phyloP scores from a whole-genome alignment of 1,284 basidiomycete genomes.

The Ceratorhiza oryzae-sativae region DNA sequence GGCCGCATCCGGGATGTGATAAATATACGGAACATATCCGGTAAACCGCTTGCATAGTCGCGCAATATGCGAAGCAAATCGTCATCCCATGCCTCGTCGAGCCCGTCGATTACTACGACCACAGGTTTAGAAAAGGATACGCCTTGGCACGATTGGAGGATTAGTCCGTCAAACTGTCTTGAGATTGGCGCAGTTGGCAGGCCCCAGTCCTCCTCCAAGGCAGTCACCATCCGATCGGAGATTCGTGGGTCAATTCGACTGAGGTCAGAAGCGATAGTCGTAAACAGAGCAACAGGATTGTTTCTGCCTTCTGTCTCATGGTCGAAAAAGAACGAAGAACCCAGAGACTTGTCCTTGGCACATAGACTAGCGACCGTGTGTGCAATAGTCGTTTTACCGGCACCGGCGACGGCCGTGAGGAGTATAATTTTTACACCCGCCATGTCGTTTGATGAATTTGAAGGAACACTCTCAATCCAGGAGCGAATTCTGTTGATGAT shows the following conservation, averaged over 20 bases:
- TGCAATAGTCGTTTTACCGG: constrained; percentile 16
- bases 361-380: not conserved
- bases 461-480: not conserved
- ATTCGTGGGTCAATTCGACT: not conserved
- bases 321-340: not conserved
- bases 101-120: not conserved
- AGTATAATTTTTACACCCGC: not conserved
- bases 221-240: not conserved
- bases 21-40: not conserved
- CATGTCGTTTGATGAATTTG: not conserved
- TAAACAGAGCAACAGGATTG: not conserved
- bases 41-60: not conserved
- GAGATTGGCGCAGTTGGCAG: not conserved
- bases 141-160: not conserved
- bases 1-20: not conserved
- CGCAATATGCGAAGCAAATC: not conserved
- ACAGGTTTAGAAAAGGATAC: not conserved
- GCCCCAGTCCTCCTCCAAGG: not conserved
- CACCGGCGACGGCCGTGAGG: constrained; percentile 5
- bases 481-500: not conserved
- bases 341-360: not conserved
- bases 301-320: not conserved
- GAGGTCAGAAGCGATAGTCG: constrained; percentile 6
- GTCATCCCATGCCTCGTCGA: no score
- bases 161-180: not conserved